Evolutionary conservation across 371 early-diverging fungal species (phyloP), one percentile per base, ranked within the genome.

Genomic region (Mortierella sp.): DNA sequence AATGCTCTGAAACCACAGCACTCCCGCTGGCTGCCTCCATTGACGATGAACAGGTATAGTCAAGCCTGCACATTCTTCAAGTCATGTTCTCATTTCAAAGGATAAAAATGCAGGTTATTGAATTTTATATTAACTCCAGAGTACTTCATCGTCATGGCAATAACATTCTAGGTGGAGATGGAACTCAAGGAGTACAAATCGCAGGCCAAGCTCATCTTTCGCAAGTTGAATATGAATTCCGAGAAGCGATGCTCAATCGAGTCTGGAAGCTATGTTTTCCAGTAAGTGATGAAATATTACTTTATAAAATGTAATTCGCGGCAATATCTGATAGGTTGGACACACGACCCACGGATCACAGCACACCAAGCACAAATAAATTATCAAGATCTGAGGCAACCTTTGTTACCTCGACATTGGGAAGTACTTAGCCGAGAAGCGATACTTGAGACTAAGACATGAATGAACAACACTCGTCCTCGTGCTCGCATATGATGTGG

Each of bases 191-290:
- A 96, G 72, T 95, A 95, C 89, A 97, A 97, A 75, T 89, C 91
- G 51, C 96, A 97, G 82, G 97, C 97, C 3, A 98, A 97, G 75
- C 89, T 89, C 19, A 89, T 98, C 51, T 95, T 98, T 78, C 94
- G 93, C 70, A 91, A 93, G 71, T 89, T 98, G 47, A 91, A 89
- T 43, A 70, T 90, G 17, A 93, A 96, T 69, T 93, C 97, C 28
- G 98, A 97, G 83, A 93, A 90, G 61, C 86, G 94, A 73, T 97
- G 98, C 83, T 96, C 98, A n/a, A 94, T 98, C 73, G 98, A 97
- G 73, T 93, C 96, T 7, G 95, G 95, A 22, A 90, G 86, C 56
- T 94, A 91, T 79, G 89, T 89, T 35, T 94, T 98, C 76, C 97
- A 98, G 95, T 95, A 90, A 84, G 89, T 76, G 54, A 43, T 54